These are phyloP conservation scores for Hymenoscyphus scutula DNA, from an alignment of 2,329 filamentous ascomycete species.

Conservation along the genomic window DNA sequence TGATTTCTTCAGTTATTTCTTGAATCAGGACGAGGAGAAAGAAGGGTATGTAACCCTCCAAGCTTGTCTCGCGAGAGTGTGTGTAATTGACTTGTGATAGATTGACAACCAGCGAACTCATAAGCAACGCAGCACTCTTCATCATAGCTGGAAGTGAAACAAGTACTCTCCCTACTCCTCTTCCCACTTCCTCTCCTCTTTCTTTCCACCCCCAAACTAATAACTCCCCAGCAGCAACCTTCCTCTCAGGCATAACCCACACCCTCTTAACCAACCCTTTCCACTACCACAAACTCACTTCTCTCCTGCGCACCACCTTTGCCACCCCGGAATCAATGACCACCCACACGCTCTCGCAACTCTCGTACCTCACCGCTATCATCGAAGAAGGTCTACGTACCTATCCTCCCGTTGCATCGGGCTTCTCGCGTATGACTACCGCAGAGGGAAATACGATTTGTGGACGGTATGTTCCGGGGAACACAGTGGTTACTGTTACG, in stretches of 20 bases:
- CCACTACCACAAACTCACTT: constrained; percentile 5
- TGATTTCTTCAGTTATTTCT: constrained; percentile 36
- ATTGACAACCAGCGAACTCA: constrained; percentile 15
- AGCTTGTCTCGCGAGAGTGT: no score
- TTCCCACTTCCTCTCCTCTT: not conserved
- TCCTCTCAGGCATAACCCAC: not conserved
- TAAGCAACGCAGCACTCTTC: constrained; percentile 8
- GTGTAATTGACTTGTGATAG: not conserved
- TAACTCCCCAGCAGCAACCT: not conserved
- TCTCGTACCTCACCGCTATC: constrained; percentile 37
- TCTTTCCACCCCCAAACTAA: not conserved
- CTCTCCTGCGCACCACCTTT: constrained; percentile 13
- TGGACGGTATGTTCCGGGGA: not conserved
- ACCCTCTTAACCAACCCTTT: constrained; percentile 7
- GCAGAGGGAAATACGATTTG: constrained; percentile 4
- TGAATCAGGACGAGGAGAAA: constrained; percentile 16
- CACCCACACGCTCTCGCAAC: not conserved
- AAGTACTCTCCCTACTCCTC: constrained; percentile 17
- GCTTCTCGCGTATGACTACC: constrained; percentile 9
- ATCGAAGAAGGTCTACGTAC: constrained; percentile 29
- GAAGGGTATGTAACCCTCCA: not conserved
- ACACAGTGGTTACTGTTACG: not conserved
- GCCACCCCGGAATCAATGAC: constrained; percentile 6
- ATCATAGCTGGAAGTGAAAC: constrained; percentile 36
- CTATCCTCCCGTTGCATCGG: constrained; percentile 8